These are phyloP conservation scores for Fusarium hainanense DNA, from an alignment of 2,329 filamentous ascomycete species.

Conservation along the genomic window DNA sequence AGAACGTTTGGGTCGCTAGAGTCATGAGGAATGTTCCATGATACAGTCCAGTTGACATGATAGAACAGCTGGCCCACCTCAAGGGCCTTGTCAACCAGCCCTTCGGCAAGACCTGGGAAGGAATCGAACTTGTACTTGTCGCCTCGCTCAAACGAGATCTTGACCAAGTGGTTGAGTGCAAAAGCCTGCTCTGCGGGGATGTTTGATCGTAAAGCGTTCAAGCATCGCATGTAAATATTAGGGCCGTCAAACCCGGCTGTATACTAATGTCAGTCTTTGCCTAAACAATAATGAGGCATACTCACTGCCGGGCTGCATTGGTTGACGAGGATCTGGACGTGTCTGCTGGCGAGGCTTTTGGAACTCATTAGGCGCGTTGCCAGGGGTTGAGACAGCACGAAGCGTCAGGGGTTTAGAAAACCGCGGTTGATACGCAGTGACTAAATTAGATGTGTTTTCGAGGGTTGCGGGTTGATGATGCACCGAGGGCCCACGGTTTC, in stretches of 20 bases:
- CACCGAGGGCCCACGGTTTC: constrained; percentile 57
- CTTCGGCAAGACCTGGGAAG: constrained; percentile 88
- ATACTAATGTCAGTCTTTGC: constrained; percentile 24
- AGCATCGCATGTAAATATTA: constrained; percentile 90
- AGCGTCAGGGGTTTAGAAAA: constrained; percentile 72
- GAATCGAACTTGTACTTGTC: constrained; percentile 97
- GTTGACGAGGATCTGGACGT: constrained; percentile 54
- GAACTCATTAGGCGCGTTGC: constrained; percentile 77
- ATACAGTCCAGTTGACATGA: constrained; percentile 82
- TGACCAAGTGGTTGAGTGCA: constrained; percentile 90
- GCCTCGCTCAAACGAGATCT: constrained; percentile 92
- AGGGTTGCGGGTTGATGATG: constrained; percentile 64
- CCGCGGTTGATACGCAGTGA: constrained; percentile 77
- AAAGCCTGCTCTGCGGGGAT: constrained; percentile 89
- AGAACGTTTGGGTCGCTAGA: constrained; percentile 61
- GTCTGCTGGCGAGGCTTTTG: constrained; percentile 57
- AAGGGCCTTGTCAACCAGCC: constrained; percentile 85
- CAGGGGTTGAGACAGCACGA: constrained; percentile 79
- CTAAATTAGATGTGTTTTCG: constrained; percentile 68
- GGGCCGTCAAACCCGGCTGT: constrained; percentile 75
- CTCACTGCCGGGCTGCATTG: constrained; percentile 72
- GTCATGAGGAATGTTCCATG: constrained; percentile 69
- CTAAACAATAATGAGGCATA: constrained; percentile 21
- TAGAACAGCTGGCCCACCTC: constrained; percentile 84
- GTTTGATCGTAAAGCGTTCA: constrained; percentile 83